phyloP scores from a whole-genome alignment of 1,284 basidiomycete species.

The Abortiporus biennis region DNA sequence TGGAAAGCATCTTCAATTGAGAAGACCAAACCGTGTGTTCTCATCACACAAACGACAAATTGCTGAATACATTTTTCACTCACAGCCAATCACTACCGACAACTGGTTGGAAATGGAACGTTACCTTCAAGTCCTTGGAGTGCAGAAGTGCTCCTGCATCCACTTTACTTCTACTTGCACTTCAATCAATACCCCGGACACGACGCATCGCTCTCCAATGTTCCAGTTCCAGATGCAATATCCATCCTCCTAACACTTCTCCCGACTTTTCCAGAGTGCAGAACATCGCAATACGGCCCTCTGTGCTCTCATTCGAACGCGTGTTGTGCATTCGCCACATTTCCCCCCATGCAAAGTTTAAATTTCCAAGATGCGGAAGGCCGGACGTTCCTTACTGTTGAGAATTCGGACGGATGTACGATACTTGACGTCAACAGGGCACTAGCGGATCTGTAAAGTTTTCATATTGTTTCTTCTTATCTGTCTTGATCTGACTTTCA shows the following conservation, averaged over 20 bases:
- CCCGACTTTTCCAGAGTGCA: slow-evolving; percentile 27
- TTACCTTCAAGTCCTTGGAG: slow-evolving; percentile 10
- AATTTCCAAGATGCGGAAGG: slow-evolving; percentile 21
- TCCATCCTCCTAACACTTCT: slow-evolving; percentile 24
- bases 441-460: slow-evolving; percentile 25
- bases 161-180: slow-evolving; percentile 28
- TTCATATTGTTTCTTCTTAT: slow-evolving; percentile 1
- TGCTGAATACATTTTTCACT: no score
- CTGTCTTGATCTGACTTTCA: neutral
- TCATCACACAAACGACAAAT: no score
- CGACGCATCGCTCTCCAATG: neutral
- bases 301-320: slow-evolving; percentile 26
- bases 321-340: slow-evolving; percentile 25
- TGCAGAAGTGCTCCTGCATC: slow-evolving; percentile 21
- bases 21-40: no score
- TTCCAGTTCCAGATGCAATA: slow-evolving; percentile 17
- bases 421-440: slow-evolving; percentile 29
- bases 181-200: slow-evolving; percentile 16
- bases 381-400: slow-evolving; percentile 21
- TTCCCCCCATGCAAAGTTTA: slow-evolving; percentile 23
- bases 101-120: slow-evolving; percentile 12
- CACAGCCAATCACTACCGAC: slow-evolving; percentile 16
- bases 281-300: slow-evolving; percentile 24
- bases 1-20: no score
- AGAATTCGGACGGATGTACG: slow-evolving; percentile 26